Evolutionary conservation across 1,284 basidiomycete species (phyloP), one percentile per base, ranked within the genome.

Genomic region (Rhodotorula sp.): DNA sequence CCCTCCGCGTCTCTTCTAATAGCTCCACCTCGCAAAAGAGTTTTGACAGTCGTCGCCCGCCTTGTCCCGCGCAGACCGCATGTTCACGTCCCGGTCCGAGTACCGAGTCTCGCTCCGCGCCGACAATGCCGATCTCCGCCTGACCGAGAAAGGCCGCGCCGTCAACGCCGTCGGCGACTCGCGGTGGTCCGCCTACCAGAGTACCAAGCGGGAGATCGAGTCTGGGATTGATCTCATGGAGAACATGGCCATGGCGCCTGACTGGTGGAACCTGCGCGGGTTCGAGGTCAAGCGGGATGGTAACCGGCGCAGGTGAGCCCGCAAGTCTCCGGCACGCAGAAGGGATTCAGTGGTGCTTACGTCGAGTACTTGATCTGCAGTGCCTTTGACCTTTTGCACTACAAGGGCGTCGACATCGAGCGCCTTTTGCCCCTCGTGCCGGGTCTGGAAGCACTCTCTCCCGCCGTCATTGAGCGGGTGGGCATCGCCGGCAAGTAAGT

Each of bases 31-130:
- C 34, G 3, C 34, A 5, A 18, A 38, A n/a, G 56, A 5, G 56
- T 12, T 34, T 19, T 38, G 23, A 38, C 19, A 19, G 21, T 38
- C 21, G 10, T 34, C 31, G 28, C 56, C 16, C 21, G 45, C 21
- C 21, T 16, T 16, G 10, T 3, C 12, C 60, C 58, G 43, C 34
- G 10, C 74, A 93, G 91, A 95, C 77, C 89, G 93, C 50, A 94
- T 95, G 92, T 95, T 95, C 80, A 95, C 93, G 0, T 90, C 90
- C 28, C 85, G 93, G 59, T 91, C 90, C 48, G 93, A 95, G 78
- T 95, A 93, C 79, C 86, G 93, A 43, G 88, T 95, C 85, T 89
- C 89, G 0, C 85, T 94, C 57, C 85, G 93, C 59, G 89, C 90
- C 63, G 93, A 95, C 81, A 95, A 95, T 74, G 93, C 93, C 2